Percentiles rank a stretch among this genome's conserved stretches.
phyloP scores from a whole-genome alignment of 768 basidiomycete genomes.

The Tylopilus plumbeoviolaceoides region DNA sequence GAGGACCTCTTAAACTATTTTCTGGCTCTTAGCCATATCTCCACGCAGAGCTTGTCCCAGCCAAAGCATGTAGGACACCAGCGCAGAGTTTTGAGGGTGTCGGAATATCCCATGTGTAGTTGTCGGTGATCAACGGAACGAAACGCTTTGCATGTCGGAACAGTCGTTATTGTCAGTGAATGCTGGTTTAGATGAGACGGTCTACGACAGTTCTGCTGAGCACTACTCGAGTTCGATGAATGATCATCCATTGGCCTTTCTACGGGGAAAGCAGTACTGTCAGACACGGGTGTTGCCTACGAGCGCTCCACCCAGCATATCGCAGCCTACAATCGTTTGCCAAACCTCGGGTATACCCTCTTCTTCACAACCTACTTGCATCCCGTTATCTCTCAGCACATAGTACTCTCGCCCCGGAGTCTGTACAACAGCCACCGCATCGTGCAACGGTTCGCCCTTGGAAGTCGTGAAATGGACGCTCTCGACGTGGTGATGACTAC shows the following conservation, averaged over 20 bases:
- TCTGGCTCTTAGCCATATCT: constrained; percentile 3
- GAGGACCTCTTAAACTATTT: constrained; percentile 65
- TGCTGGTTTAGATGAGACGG: too few relatives aligned
- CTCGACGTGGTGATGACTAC: constrained; percentile 73
- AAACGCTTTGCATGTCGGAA: too few relatives aligned
- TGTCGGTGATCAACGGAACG: too few relatives aligned
- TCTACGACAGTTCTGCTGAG: too few relatives aligned
- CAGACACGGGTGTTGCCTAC: too few relatives aligned
- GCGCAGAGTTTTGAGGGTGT: constrained; percentile 3
- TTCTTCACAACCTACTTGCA: constrained; percentile 75
- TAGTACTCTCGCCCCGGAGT: constrained; percentile 66
- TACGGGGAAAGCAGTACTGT: too few relatives aligned
- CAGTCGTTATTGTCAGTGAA: too few relatives aligned
- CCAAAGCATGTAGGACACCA: background rate
- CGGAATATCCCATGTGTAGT: too few relatives aligned
- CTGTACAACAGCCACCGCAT: constrained; percentile 64
- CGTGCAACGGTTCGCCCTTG: constrained; percentile 45
- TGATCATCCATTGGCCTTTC: too few relatives aligned
- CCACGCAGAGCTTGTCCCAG: background rate
- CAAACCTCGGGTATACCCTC: constrained; percentile 63
- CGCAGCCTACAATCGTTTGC: constrained; percentile 56
- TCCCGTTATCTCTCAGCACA: constrained; percentile 69
- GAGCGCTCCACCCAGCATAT: constrained; percentile 14
- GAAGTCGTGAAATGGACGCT: constrained; percentile 61
- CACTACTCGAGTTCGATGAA: too few relatives aligned